Percentiles rank a stretch among this genome's conserved stretches.
These are phyloP conservation scores for Penicillium sp. DNA, from an alignment of 2,329 filamentous ascomycete genomes.

Conservation along the genomic window DNA sequence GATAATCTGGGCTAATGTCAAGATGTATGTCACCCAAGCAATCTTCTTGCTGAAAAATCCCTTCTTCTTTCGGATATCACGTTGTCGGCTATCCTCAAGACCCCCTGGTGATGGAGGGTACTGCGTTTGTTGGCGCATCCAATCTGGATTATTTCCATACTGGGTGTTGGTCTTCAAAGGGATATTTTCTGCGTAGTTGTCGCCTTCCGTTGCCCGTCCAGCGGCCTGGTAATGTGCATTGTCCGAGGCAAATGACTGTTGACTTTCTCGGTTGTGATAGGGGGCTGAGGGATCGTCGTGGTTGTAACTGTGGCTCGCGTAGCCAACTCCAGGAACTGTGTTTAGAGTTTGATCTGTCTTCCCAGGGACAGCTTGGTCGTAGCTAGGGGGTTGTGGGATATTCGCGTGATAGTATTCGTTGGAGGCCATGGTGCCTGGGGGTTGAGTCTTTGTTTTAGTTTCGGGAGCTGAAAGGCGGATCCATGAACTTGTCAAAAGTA, in stretches of 20 bases:
- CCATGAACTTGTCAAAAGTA: background rate
- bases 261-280: constrained; percentile 38
- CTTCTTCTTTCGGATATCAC: constrained; percentile 37
- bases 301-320: constrained; percentile 33
- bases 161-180: constrained; percentile 40
- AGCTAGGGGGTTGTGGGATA: constrained; percentile 33
- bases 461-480: background rate
- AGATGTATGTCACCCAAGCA: constrained; percentile 79
- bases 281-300: constrained; percentile 45
- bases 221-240: constrained; percentile 32
- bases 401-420: constrained; percentile 65
- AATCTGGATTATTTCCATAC: constrained; percentile 41
- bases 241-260: constrained; percentile 39
- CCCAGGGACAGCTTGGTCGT: constrained; percentile 38
- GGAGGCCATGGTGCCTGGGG: constrained; percentile 55
- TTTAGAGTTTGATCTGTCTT: constrained; percentile 39
- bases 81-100: constrained; percentile 17
- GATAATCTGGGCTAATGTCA: constrained; percentile 72
- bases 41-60: constrained; percentile 59
- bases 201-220: constrained; percentile 34
- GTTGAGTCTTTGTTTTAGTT: background rate
- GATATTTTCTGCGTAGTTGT: constrained; percentile 46
- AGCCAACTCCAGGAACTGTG: constrained; percentile 22
- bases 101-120: constrained; percentile 55
- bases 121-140: constrained; percentile 46